Conservation (phyloP, 179 eudicot species). For the Kewa caespitosa region DNA sequence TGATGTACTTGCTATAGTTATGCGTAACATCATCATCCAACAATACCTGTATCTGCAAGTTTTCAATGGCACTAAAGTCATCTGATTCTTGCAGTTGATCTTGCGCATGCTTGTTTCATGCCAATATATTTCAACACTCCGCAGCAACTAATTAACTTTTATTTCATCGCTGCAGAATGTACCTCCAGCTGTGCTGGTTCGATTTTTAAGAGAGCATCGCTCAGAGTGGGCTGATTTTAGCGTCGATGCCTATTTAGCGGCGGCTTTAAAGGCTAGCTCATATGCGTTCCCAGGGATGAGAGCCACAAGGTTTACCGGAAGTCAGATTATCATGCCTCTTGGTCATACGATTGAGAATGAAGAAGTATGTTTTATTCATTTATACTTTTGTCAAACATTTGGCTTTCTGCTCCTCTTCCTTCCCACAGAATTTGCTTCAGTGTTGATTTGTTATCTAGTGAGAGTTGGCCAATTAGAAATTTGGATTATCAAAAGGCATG, state of each 20-base stretch:
- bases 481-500: background rate
- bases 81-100: background rate
- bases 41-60: constrained; percentile 1
- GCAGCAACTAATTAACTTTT: background rate
- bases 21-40: background rate
- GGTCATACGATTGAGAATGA: constrained; percentile 51
- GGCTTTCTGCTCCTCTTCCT: background rate
- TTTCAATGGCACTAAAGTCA: background rate
- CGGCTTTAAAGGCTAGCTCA: constrained; percentile 36
- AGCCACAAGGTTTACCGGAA: constrained; percentile 39
- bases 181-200: constrained; percentile 43
- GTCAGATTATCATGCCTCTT: constrained; percentile 45
- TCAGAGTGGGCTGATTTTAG: constrained; percentile 59
- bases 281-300: constrained; percentile 39
- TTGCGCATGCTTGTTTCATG: background rate
- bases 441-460: no score
- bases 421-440: background rate
- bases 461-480: no score
- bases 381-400: background rate
- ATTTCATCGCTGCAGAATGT: constrained; percentile 37
- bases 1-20: background rate
- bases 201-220: constrained; percentile 54
- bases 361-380: constrained; percentile 30
- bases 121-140: background rate
- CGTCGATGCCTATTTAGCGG: constrained; percentile 48